Evolutionary conservation across 352 stramenopile genomes (phyloP), one percentile per base, ranked within the genome.

Genomic region (Globisporangium splendens): DNA sequence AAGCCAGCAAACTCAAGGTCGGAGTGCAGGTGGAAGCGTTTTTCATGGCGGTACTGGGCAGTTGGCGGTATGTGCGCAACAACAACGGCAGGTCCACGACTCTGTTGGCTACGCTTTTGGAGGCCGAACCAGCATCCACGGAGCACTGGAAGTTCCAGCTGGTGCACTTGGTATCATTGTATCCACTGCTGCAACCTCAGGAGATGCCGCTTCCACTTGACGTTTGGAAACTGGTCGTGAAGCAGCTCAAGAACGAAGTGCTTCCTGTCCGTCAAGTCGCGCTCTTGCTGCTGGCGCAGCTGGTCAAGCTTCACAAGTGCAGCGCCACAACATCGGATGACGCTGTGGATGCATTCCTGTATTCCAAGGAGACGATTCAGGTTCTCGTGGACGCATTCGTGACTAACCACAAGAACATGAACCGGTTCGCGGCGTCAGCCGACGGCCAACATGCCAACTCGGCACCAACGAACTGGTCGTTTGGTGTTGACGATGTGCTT

Each of bases 71-170:
- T 21, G 74, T 82, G 7, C 63, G 63, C 38, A 66, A 10, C 11
- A 56, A 10, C 11, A 56, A 58, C 12, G 46, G 51, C 43, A 38
- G 8, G 22, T 63, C 10, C 10, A 59, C 54, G 20, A 28, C 50
- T 31, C 46, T 84, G 28, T 31, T 89, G 46, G 48, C 66, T 20
- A 50, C 63, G 17, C 20, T 90, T 10, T 10, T 89, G 7, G 48
- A 56, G 11, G 62, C 69, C 0, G 75, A 93, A 43, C 75, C 75
- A 18, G 21, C 59, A 4, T 17, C 61, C 4, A 62, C 63, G 6
- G 77, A 81, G 28, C 83, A 93, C 56, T 93, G 83, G 83, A 88
- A 89, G 63, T 75, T 88, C 22, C 83, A 91, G 21, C 47, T 93
- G 21, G 79, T 93, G 75, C 76, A 90, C 46, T 61, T 93, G 22